Evolutionary conservation across 108 stramenopile species (phyloP), one percentile per base, ranked within the genome.

Genomic region (Schizochytrium sp.): DNA sequence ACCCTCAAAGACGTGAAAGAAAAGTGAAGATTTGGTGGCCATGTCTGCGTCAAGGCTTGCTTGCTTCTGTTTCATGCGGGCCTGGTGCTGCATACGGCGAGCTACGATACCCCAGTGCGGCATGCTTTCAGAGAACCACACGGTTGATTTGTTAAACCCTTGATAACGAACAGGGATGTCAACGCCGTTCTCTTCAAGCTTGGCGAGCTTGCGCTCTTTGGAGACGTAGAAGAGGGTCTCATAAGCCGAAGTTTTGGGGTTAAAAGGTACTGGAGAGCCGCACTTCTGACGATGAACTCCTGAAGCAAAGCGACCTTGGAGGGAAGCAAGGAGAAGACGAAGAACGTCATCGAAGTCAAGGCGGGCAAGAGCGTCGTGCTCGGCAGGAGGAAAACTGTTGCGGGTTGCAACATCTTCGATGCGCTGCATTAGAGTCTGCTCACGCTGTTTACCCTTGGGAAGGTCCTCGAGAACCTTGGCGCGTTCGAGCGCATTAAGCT

Each of bases 191-290:
- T 83, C 76, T 13, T 83, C 76, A 28, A 55, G 76, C 2, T 83
- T 83, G 15, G 76, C 53, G 76, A 83, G 76, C 28, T 83, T 83
- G 76, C 76, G 76, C 28, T 83, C 76, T 55, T 83, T 83, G 76
- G 76, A 83, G 76, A 83, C 76, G 76, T 83, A 83, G 2, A 83
- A 83, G 50, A 83, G 49, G 47, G 76, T 49, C 50, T 83, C 50
- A 53, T 83, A 83, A 5, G 50, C 76, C 12, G 47, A 10, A 8
- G 76, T 83, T 38, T 49, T 55, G 47, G 45, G 12, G 76, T 83
- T 83, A 53, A 19, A 83, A 5, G 76, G 76, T 42, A 83, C 76
- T 17, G 76, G 76, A 5, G 76, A 83, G 50, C 50, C 76, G 76
- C 76, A 83, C 47, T 83, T 83, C 28, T 83, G 76, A 8, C 76